Conservation (phyloP, 2,329 filamentous ascomycete species). For the Sphaerulina populicola region DNA sequence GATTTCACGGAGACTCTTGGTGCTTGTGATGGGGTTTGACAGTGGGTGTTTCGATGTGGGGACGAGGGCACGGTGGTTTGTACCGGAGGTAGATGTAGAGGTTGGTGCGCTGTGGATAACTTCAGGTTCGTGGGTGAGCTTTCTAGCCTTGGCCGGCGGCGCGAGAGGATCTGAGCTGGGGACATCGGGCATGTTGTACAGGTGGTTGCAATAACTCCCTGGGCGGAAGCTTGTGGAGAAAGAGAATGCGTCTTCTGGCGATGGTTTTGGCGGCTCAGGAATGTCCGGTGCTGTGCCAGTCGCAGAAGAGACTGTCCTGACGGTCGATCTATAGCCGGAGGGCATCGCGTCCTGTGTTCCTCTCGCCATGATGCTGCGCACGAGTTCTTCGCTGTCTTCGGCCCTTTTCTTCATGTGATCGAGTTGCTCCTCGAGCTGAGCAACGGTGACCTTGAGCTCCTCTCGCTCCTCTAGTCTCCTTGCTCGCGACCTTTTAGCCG, state of each 20-base stretch:
- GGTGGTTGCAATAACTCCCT: too few relatives aligned
- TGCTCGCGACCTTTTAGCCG: slow-evolving; percentile 84
- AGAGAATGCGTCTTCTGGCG: not conserved
- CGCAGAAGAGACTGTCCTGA: not conserved
- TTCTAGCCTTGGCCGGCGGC: too few relatives aligned
- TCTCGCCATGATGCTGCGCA: not conserved
- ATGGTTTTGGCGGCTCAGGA: not conserved
- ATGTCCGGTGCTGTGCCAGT: not conserved
- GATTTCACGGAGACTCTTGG: not conserved
- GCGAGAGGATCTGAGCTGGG: too few relatives aligned
- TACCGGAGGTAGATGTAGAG: too few relatives aligned
- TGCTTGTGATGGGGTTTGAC: not conserved
- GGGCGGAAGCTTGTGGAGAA: too few relatives aligned
- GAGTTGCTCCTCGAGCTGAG: slow-evolving; percentile 38
- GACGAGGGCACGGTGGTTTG: too few relatives aligned
- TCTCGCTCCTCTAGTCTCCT: slow-evolving; percentile 72
- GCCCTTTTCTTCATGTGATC: slow-evolving; percentile 28
- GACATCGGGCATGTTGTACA: not conserved
- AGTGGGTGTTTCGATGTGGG: not conserved
- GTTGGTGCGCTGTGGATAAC: too few relatives aligned
- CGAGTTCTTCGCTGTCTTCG: not conserved
- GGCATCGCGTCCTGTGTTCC: not conserved
- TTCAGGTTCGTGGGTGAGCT: too few relatives aligned
- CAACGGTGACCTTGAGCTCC: slow-evolving; percentile 64
- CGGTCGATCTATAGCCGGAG: not conserved